A percentile compares a stretch with the other conserved stretches of the same genome.
phyloP scores from a whole-genome alignment of 306 rosid genomes.

The Casuarina equisetifolia region DNA sequence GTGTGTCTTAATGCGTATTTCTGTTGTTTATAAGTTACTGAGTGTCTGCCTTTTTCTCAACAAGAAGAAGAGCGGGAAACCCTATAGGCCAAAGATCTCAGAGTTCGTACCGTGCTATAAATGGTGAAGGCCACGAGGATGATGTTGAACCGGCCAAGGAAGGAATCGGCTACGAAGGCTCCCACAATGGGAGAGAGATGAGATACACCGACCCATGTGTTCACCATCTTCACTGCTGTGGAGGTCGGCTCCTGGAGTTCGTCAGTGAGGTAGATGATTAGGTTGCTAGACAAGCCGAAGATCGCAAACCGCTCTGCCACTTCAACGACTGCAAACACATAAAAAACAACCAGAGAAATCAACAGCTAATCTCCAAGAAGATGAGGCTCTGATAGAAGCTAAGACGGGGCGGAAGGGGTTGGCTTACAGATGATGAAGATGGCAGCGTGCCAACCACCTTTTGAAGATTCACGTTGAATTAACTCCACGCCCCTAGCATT shows the following conservation, averaged over 20 bases:
- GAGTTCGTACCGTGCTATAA: conserved; percentile 1
- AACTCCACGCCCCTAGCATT: background rate
- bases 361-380: background rate
- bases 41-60: too few species aligned
- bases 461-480: background rate
- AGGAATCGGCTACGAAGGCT: conserved; percentile 50
- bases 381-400: too few species aligned
- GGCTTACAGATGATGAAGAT: conserved; percentile 51
- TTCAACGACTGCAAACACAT: conserved; percentile 42
- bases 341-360: background rate
- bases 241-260: conserved; percentile 28
- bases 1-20: too few species aligned
- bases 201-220: conserved; percentile 55
- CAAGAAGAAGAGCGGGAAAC: too few species aligned
- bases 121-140: conserved; percentile 33
- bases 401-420: background rate
- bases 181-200: conserved; percentile 46
- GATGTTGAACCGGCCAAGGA: conserved; percentile 55
- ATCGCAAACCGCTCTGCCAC: conserved; percentile 52
- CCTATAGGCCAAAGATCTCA: too few species aligned
- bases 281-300: conserved; percentile 42
- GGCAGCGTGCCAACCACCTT: conserved; percentile 64
- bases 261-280: conserved; percentile 38
- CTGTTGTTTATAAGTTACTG: too few species aligned
- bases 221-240: conserved; percentile 44